These are phyloP conservation scores for Globisporangium rhizosaccharum DNA, from an alignment of 352 stramenopile genomes.

Conservation along the genomic window DNA sequence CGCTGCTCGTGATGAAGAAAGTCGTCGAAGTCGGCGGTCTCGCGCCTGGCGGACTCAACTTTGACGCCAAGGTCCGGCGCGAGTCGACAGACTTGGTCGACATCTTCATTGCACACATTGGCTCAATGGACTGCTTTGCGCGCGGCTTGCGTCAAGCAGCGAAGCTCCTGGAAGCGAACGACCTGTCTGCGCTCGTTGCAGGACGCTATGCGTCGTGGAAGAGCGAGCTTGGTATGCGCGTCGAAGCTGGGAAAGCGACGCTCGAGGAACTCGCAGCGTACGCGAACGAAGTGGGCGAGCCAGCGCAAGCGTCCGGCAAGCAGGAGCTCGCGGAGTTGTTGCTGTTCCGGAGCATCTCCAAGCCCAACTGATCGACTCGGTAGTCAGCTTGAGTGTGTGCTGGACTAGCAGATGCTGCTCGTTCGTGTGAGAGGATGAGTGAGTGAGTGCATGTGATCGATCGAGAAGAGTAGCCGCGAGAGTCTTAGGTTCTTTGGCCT, in stretches of 20 bases:
- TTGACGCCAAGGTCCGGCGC: conserved; percentile 80
- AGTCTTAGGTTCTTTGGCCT: too few species aligned
- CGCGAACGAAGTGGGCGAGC: conserved; percentile 45
- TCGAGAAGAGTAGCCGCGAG: too few species aligned
- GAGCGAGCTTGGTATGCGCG: conserved; percentile 42
- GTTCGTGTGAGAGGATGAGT: neutral
- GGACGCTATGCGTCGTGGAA: conserved; percentile 70
- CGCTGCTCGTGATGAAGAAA: conserved; percentile 67
- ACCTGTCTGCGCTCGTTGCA: conserved; percentile 40
- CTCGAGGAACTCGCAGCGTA: conserved; percentile 57
- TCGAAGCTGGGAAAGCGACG: conserved; percentile 56
- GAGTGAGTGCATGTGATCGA: neutral
- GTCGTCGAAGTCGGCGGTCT: conserved; percentile 76
- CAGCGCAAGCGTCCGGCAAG: conserved; percentile 53
- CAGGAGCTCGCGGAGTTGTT: conserved; percentile 77
- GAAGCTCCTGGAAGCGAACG: conserved; percentile 56
- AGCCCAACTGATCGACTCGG: neutral
- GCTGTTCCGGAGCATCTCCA: conserved; percentile 31
- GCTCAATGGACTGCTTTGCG: conserved; percentile 83
- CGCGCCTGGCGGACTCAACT: conserved; percentile 72
- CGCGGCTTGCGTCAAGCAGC: conserved; percentile 62
- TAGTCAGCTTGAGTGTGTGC: neutral
- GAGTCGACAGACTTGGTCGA: conserved; percentile 76
- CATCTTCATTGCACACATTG: conserved; percentile 84
- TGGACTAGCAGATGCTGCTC: neutral